phyloP scores from a whole-genome alignment of 805 yeast genomes.

The Pichia ethanolica region DNA sequence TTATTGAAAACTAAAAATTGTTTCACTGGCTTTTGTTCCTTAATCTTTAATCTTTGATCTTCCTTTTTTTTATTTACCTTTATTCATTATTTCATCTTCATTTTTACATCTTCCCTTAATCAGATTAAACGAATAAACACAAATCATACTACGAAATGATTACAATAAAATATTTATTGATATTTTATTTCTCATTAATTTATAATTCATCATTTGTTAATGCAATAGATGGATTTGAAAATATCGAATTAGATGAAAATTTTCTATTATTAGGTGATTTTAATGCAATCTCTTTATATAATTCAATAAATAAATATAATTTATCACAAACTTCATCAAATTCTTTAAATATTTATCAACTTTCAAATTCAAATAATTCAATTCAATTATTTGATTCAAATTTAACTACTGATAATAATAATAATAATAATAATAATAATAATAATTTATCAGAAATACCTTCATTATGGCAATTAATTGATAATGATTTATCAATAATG shows the following conservation, averaged over 20 bases:
- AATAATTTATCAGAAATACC: conserved; percentile 1
- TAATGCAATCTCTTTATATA: conserved; percentile 15
- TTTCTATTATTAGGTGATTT: conserved; percentile 23
- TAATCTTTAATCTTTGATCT: no score
- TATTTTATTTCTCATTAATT: not conserved
- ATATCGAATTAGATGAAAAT: conserved; percentile 13
- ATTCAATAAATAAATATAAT: conserved; percentile 17
- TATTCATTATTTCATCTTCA: not conserved
- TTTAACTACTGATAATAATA: no score
- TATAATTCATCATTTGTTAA: not conserved
- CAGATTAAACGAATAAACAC: no score
- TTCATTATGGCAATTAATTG: conserved; percentile 7
- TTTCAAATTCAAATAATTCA: conserved; percentile 14
- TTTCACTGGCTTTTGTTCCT: no score
- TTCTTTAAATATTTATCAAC: conserved; percentile 14
- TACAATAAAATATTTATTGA: no score
- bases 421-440: no score
- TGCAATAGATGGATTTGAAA: not conserved
- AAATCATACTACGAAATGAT: not conserved
- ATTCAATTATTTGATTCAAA: not conserved
- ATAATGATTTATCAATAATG: conserved; percentile 7
- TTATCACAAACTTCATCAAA: conserved; percentile 10
- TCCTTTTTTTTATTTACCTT: not conserved
- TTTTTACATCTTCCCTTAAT: no score
- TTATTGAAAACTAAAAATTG: no score